phyloP scores from a whole-genome alignment of 176 grass and related monocot species.

The Phragmites australis region DNA sequence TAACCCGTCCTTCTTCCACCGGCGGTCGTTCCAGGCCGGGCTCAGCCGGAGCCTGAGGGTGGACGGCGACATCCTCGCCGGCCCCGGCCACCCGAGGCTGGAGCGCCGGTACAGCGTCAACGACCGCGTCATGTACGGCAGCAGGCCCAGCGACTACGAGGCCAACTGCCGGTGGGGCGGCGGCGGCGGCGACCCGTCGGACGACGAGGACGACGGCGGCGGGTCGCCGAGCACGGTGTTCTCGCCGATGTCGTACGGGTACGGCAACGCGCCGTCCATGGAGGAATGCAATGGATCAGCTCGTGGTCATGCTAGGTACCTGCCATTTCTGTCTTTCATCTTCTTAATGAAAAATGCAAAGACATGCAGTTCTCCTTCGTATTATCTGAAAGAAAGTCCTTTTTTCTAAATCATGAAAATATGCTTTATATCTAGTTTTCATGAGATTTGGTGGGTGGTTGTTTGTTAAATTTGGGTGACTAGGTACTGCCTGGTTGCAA shows the following conservation, averaged over 20 bases:
- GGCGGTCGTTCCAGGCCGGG: conserved; percentile 76
- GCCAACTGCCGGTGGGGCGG: conserved; percentile 57
- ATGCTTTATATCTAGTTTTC: neutral
- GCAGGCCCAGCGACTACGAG: conserved; percentile 79
- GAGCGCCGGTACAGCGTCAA: conserved; percentile 80
- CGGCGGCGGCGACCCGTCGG: conserved; percentile 34
- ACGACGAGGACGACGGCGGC: conserved; percentile 50
- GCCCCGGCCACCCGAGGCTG: conserved; percentile 53
- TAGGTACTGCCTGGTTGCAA: conserved; percentile 85
- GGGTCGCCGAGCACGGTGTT: conserved; percentile 59
- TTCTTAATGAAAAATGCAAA: conserved; percentile 1
- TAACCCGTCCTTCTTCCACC: conserved; percentile 60
- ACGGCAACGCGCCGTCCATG: conserved; percentile 35
- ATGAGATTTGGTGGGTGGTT: neutral
- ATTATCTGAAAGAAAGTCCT: neutral
- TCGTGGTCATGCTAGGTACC: conserved; percentile 52
- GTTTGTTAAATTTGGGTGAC: neutral
- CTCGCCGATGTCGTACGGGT: conserved; percentile 74
- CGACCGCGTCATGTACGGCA: conserved; percentile 71
- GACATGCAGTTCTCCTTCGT: neutral
- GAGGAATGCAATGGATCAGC: conserved; percentile 52
- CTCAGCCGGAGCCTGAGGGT: conserved; percentile 70
- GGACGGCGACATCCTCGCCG: conserved; percentile 52
- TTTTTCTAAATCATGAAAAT: neutral
- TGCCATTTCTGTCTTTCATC: neutral